Conservation (phyloP, 495 filamentous ascomycete species). For the Choiromyces venosus region DNA sequence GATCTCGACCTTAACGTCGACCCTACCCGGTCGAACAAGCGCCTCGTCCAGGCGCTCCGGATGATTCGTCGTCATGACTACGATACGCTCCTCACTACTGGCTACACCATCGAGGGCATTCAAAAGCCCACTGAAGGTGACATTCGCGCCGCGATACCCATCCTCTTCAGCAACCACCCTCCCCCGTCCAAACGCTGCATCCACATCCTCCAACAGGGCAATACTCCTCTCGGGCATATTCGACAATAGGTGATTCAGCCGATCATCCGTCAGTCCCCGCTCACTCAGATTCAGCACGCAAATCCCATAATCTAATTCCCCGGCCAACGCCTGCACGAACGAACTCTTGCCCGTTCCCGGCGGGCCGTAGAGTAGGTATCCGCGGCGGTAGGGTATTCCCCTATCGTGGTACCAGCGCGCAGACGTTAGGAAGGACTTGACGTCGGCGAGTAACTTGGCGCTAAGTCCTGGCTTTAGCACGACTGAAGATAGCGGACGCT, state of each 20-base stretch:
- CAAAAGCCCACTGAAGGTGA: constrained; percentile 89
- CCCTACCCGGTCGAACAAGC: constrained; percentile 80
- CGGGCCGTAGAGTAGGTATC: constrained; percentile 77
- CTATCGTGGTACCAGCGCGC: constrained; percentile 88
- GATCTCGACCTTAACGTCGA: constrained; percentile 87
- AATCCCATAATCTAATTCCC: constrained; percentile 86
- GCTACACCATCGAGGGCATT: constrained; percentile 93
- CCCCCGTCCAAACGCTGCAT: constrained; percentile 72
- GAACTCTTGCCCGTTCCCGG: constrained; percentile 94
- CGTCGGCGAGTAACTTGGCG: constrained; percentile 75
- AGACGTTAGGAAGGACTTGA: constrained; percentile 72
- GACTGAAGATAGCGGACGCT: constrained; percentile 81
- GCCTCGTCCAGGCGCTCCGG: constrained; percentile 83
- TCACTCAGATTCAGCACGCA: constrained; percentile 91
- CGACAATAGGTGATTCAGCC: constrained; percentile 78
- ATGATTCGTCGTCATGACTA: constrained; percentile 94
- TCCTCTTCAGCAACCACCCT: constrained; percentile 66
- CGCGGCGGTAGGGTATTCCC: constrained; percentile 69
- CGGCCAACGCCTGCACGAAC: constrained; percentile 92
- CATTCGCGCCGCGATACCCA: constrained; percentile 82
- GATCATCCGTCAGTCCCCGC: constrained; percentile 86
- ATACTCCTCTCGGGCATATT: constrained; percentile 82
- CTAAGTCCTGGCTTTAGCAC: constrained; percentile 80
- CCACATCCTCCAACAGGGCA: constrained; percentile 86
- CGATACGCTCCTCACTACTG: constrained; percentile 87